Conservation (phyloP, 306 rosid genomes). For the Alnus glutinosa region DNA sequence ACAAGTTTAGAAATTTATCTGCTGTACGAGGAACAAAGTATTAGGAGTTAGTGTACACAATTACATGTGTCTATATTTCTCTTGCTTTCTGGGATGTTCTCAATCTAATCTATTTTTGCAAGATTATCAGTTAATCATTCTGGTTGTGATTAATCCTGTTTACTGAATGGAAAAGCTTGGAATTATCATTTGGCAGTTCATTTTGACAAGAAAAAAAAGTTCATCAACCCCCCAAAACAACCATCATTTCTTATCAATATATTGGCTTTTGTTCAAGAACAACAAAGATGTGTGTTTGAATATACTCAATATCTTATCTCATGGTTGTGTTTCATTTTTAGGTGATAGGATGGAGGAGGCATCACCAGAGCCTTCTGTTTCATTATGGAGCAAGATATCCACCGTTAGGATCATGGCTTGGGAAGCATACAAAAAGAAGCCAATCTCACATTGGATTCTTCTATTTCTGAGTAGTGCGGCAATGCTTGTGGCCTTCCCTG, state of each 20-base stretch:
- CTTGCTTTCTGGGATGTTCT: neutral
- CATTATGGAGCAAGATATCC: constrained; percentile 47
- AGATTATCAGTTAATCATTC: neutral
- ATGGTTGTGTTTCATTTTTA: constrained; percentile 10
- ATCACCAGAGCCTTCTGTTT: constrained; percentile 35
- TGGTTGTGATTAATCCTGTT: neutral
- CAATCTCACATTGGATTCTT: constrained; percentile 77
- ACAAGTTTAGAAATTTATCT: neutral
- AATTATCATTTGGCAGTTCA: neutral
- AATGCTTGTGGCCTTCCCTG: constrained; percentile 92
- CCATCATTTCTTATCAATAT: neutral
- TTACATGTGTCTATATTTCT: neutral
- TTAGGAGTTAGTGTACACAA: neutral
- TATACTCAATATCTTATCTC: neutral
- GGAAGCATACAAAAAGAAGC: constrained; percentile 62
- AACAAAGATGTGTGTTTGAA: neutral
- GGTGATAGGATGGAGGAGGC: constrained; percentile 53
- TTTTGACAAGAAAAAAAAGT: neutral
- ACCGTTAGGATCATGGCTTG: constrained; percentile 22
- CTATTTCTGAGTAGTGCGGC: constrained; percentile 64
- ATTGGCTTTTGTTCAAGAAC: constrained; percentile 2
- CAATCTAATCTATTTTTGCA: constrained; percentile 8
- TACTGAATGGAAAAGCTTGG: neutral
- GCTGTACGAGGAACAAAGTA: constrained; percentile 1
- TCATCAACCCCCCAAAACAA: neutral